Percentiles rank a stretch among this genome's conserved stretches.
Conservation (phyloP, 352 stramenopile species). For the Lagenidium sp. region DNA sequence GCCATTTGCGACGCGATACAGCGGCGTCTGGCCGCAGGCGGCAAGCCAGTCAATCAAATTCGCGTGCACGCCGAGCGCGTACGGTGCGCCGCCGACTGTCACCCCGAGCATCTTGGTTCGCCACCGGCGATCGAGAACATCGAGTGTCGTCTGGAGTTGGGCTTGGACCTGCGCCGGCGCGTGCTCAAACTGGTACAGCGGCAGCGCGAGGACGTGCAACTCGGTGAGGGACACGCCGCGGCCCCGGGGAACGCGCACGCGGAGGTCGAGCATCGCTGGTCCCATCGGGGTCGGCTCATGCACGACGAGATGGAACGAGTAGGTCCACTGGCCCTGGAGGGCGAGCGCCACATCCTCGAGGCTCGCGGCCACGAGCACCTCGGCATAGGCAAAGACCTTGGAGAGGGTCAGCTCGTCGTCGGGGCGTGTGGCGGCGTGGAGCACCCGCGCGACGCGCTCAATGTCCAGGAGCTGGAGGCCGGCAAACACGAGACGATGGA, state of each 20-base stretch:
- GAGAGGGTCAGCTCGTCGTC: neutral
- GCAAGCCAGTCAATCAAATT: neutral
- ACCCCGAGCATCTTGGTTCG: constrained; percentile 17
- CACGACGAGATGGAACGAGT: constrained; percentile 5
- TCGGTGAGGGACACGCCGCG: constrained; percentile 6
- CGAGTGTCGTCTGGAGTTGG: constrained; percentile 3
- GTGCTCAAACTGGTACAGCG: constrained; percentile 10
- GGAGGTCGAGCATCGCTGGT: constrained; percentile 9
- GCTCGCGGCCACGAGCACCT: constrained; percentile 1
- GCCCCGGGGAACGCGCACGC: constrained; percentile 12
- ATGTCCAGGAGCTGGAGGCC: too few relatives aligned
- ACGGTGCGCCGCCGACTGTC: neutral
- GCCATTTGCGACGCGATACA: neutral
- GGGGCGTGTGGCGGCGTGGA: too few relatives aligned
- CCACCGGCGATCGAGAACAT: constrained; percentile 18
- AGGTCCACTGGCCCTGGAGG: constrained; percentile 5
- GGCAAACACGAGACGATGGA: too few relatives aligned
- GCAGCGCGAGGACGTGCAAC: constrained; percentile 20
- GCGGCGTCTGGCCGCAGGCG: neutral
- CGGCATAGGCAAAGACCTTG: constrained; percentile 2
- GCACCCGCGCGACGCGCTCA: too few relatives aligned
- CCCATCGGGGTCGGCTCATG: neutral
- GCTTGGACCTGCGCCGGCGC: constrained; percentile 1
- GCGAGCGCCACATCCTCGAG: constrained; percentile 3
- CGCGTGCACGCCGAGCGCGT: constrained; percentile 3